Conservation (phyloP, 805 yeast genomes). For the Lipomyces chichibuensis region DNA sequence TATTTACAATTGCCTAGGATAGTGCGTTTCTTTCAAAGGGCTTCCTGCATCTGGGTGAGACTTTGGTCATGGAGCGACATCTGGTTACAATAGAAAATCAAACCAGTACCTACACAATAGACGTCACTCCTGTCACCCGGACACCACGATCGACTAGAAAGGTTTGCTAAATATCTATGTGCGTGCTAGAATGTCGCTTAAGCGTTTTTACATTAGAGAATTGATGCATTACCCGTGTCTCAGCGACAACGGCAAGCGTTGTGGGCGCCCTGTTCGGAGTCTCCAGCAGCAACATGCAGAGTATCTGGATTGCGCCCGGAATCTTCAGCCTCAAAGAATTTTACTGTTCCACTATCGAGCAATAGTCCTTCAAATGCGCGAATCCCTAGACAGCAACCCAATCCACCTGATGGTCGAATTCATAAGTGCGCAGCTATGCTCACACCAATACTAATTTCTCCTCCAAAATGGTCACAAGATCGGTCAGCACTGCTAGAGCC, state of each 20-base stretch:
- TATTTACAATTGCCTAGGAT: conserved; percentile 13
- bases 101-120: conserved; percentile 14
- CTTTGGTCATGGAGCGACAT: conserved; percentile 38
- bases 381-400: background rate
- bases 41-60: conserved; percentile 34
- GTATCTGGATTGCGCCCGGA: background rate
- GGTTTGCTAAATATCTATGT: background rate
- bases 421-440: background rate
- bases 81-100: conserved; percentile 40
- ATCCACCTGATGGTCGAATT: background rate
- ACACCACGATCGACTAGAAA: background rate
- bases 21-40: conserved; percentile 24
- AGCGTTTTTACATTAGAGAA: background rate
- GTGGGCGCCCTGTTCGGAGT: too few species aligned
- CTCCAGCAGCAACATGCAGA: background rate
- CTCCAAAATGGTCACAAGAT: background rate
- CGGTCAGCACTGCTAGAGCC: background rate
- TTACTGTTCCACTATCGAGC: background rate
- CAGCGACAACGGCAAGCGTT: background rate
- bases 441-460: background rate
- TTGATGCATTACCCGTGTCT: background rate
- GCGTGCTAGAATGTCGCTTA: background rate
- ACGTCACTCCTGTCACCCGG: conserved; percentile 15
- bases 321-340: background rate
- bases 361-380: background rate